Evolutionary conservation across 2,329 filamentous ascomycete species (phyloP), one percentile per base, ranked within the genome.

Genomic region (Phaeosphaeria sp.): DNA sequence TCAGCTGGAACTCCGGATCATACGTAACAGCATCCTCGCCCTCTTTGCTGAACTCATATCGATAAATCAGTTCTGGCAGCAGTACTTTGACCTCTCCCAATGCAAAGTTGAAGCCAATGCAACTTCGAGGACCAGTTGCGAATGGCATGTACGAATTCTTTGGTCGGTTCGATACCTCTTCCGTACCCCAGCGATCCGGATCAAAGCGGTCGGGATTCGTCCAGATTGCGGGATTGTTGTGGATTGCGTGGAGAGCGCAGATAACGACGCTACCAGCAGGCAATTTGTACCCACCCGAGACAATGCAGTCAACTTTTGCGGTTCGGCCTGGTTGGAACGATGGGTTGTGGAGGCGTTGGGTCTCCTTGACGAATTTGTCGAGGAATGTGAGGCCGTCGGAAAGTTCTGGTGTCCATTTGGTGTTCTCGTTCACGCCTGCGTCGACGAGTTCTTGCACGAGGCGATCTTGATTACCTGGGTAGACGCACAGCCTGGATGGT

Each of bases 231-330:
- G 83, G 78, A 74, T 87, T 87, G 68, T 83, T 80, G 63, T 81
- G 79, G 48, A 82, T 78, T 45, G 75, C 71, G 50, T 78, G 77
- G 0, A 81, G 71, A 0, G 83, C 83, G 0, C 82, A 79, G 53
- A 89, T 84, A 27, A 88, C 76, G 30, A 88, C 76, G 0, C 79
- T 67, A 62, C 81, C 84, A 52, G 79, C 78, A 25, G 84, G 82
- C 0, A 89, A 67, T 53, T 78, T 80, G 76, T 87, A 88, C 0
- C 86, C 86, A 0, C 86, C 86, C 0, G 87, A 86, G 0, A 89
- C 74, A 24, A 89, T 78, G 55, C 86, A 73, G 66, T 88, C 86
- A 3, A 75, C 75, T 58, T 82, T 83, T 2, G 86, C 77, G 1
- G 83, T 88, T 27, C 87, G 84, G 1, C 78, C 86, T 0, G 87